Evolutionary conservation across 1,139 yeast species (phyloP), one percentile per base, ranked within the genome.

Genomic region (Insectozyma bohioensis): DNA sequence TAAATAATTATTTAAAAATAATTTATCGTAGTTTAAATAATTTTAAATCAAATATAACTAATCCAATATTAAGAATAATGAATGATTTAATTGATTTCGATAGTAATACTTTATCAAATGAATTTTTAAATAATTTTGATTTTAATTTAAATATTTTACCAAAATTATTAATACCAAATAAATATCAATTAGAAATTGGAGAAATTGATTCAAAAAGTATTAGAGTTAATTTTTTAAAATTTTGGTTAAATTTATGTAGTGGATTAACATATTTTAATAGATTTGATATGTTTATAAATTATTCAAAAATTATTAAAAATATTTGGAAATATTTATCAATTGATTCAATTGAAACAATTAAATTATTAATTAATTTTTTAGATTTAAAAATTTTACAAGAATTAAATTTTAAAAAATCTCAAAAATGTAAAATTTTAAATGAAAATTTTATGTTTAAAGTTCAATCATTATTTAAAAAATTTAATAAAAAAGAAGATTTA

Each of bases 391-490:
- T 90, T 2, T 52, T 87, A 24, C 54, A 59, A 20, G 97, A 90
- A 46, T 52, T 66, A 1, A 65, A 75, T 11, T 83, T 80, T 49
- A 75, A 78, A 43, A 81, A 80, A 48, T 65, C 81, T 37, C 75
- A 88, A 1, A 90, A 88, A 52, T 75, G 87, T 45, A 78, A 78
- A 43, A 72, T 88, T 12, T 74, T 90, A 48, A 87, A 85, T 48
- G 97, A 90, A 49, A 77, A 85, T 67, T 76, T 83, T 19, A 54
- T 88, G 44, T 69, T 72, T 22, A 78, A 78, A 37, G 48, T 85
- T 22, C 75, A 77, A 23, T 68, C 72, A 4, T 52, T 85, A 2
- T 31, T 39, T 16, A 24, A 20, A 17, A 34, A 29, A 13, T 28
- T 34, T 17, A 30, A 20, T 22, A 30, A 24, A 12, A 64, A 63